phyloP scores from a whole-genome alignment of 163 green algal species.

The Prototheca wickerhamii region DNA sequence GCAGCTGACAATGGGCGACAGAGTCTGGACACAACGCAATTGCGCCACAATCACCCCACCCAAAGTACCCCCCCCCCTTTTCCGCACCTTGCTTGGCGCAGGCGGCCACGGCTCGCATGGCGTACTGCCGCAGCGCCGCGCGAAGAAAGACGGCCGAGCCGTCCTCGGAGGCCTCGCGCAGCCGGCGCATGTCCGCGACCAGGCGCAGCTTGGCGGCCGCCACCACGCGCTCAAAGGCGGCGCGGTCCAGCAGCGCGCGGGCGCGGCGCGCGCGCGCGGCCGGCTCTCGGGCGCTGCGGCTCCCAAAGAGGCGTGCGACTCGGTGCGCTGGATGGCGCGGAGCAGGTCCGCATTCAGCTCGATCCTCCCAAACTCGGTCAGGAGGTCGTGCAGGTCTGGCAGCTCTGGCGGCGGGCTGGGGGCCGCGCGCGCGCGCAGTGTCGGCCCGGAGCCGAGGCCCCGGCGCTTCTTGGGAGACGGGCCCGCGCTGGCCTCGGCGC shows the following conservation, averaged over 20 bases:
- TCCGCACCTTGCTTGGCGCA: constrained; percentile 15
- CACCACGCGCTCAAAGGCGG: constrained; percentile 17
- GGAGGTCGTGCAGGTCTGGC: constrained; percentile 20
- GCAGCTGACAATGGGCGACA: too few species aligned
- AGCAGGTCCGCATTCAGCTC: constrained; percentile 33
- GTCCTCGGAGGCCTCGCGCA: not conserved
- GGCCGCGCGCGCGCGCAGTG: not conserved
- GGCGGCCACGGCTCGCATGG: constrained; percentile 15
- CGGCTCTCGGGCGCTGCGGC: not conserved
- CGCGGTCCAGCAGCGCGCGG: constrained; percentile 1
- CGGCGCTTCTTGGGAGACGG: too few species aligned
- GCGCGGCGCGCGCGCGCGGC: not conserved
- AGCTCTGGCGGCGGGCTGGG: constrained; percentile 3
- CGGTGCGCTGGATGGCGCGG: constrained; percentile 23
- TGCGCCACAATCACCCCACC: not conserved
- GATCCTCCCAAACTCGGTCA: constrained; percentile 27
- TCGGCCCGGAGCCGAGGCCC: not conserved
- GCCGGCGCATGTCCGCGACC: constrained; percentile 7
- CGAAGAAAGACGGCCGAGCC: not conserved
- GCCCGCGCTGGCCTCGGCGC: too few species aligned
- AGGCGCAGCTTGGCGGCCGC: constrained; percentile 9
- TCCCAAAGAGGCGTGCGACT: constrained; percentile 15
- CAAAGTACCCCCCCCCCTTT: not conserved
- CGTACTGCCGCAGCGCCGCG: constrained; percentile 16
- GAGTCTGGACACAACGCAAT: too few species aligned